Conservation (phyloP, 305 asterid species). For the Solanum aculeatissimum region DNA sequence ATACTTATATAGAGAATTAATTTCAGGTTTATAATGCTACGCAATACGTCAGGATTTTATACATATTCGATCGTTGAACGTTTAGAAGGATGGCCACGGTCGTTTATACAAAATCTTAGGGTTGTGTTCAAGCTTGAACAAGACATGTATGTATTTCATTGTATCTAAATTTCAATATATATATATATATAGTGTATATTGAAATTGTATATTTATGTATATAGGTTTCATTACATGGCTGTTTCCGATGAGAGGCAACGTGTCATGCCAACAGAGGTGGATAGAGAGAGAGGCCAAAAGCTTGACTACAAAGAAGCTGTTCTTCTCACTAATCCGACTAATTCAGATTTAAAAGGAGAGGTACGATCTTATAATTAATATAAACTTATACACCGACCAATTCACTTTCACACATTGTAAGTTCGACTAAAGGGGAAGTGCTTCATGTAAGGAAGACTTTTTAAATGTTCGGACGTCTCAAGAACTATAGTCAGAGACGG, state of each 20-base stretch:
- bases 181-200: background rate
- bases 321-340: background rate
- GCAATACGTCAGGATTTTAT: conserved; percentile 1
- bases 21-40: conserved; percentile 4
- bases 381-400: background rate
- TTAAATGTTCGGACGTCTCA: background rate
- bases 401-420: background rate
- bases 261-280: background rate
- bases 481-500: background rate
- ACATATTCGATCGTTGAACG: conserved; percentile 1
- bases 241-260: background rate
- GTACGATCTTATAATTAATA: background rate
- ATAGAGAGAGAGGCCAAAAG: background rate
- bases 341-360: background rate
- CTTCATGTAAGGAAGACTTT: too few relatives aligned
- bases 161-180: background rate
- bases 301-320: background rate
- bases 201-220: background rate
- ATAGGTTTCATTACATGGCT: background rate
- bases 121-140: conserved; percentile 14
- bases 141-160: background rate
- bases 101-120: conserved; percentile 4
- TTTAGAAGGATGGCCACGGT: background rate
- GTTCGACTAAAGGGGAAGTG: background rate
- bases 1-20: background rate